Evolutionary conservation across 495 filamentous ascomycete genomes (phyloP), one percentile per base, ranked within the genome.

Genomic region (Neurospora discreta): DNA sequence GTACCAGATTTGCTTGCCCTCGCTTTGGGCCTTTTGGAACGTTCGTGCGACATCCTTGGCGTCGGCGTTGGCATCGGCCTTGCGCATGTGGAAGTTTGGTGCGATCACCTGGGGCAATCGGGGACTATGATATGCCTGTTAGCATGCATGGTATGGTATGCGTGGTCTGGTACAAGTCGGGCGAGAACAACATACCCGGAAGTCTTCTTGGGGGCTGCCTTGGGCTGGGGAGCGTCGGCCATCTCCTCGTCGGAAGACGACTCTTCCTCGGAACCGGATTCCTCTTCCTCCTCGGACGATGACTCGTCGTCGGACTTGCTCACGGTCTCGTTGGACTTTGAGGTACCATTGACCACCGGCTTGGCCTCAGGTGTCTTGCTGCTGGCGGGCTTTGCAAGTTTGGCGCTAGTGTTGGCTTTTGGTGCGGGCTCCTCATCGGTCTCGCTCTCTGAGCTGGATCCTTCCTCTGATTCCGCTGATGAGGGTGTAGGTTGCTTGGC

Each of bases 1-100:
- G 72, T 84, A 85, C 84, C 83, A 86, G 36, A 86, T 77, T 71
- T 86, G 83, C 77, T 85, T 85, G 75, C 83, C 84, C 39, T 84
- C 77, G 9, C 80, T 44, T 69, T 83, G 82, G 46, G 83, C 77
- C n/a, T 82, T 80, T 69, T 72, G 80, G 71, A 85, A 82, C 43
- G 81, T 68, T 67, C 77, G 69, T 58, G 81, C 78, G 73, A 84
- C 74, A 71, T 82, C 75, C 68, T 80, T 72, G 71, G 80, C 76
- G 71, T 82, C 77, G 77, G 81, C 71, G 43, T 74, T 69, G 0
- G 75, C 75, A 20, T 74, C 75, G 4, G 77, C 79, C 58, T 78
- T 78, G 16, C 78, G 80, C 60, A 82, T 68, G 8, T 77, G 71
- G 71, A 82, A 82, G 33, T 76, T 73, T 3, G 75, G 76, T 1